Base-by-base conservation (phyloP, 148 eudicot genomes). In the Tetragonia tetragonoides region DNA sequence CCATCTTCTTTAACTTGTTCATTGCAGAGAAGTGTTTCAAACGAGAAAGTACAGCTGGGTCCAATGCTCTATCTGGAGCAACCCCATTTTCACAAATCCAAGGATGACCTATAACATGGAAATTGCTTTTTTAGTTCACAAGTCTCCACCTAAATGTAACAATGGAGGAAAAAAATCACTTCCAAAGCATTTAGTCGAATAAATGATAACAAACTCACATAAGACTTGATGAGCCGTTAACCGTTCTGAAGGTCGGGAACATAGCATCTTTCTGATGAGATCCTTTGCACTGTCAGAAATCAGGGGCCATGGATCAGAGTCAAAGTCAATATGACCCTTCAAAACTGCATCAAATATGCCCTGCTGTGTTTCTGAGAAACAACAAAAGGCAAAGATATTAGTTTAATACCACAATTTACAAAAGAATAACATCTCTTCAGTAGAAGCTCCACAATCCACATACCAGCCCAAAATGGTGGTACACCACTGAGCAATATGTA, bases 381-480 rank as follows among this genome's bases (percentile, higher is more conserved):
- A 56, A 44, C 44, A 62, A 77, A 60, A 65, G 62, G 76, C 54
- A 74, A 78, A 71, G 14, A 59, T 56, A 53, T 79, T 15, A 51
- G 5, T 28, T 47, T 37, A 54, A 16, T 49, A 12, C 51, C 16
- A 7, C 24, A 46, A 39, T 17, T 38, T 37, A 38, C 49, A 65
- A 14, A 34, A 39, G 15, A 47, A 71, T 46, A 5, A 68, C 39
- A 71, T 17, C 20, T 66, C 37, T 37, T n/a, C 70, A 72, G 2
- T 21, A 47, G 0, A 77, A 66, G 34, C 10, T 20, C 39, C 42
- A 76, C 78, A 82, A 87, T 20, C 39, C 42, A 76, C 78, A 82
- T 87, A 95, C 99, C 99, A 68, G 99, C 97, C 99, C 99, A 95
- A 86, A 95, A 95, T 47, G 99, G 99, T 14, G 99, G 99, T 16